These are phyloP conservation scores for Kernera saxatilis DNA, from an alignment of 345 rosid genomes.

Conservation along the genomic window DNA sequence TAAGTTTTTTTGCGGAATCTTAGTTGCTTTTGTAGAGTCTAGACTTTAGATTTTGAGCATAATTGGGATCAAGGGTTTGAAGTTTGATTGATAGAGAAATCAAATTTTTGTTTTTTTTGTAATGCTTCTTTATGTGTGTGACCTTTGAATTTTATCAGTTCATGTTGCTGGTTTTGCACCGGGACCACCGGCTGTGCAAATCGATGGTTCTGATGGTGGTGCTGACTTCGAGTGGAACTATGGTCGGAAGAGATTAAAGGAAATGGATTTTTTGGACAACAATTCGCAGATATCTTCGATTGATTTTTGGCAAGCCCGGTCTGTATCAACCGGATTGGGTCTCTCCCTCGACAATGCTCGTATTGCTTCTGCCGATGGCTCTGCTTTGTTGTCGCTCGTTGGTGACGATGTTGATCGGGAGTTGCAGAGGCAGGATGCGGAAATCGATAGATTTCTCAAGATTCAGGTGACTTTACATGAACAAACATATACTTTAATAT, in stretches of 20 bases:
- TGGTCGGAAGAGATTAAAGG: constrained; percentile 55
- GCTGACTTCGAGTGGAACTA: constrained; percentile 55
- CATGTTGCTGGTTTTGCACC: constrained; percentile 81
- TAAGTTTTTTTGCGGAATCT: too few species aligned
- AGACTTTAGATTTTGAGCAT: not conserved
- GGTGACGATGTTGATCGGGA: constrained; percentile 63
- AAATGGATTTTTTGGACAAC: constrained; percentile 65
- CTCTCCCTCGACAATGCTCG: constrained; percentile 66
- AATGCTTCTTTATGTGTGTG: not conserved
- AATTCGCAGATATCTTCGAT: constrained; percentile 70
- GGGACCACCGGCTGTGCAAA: constrained; percentile 45
- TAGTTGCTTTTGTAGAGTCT: not conserved
- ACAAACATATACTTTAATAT: not conserved
- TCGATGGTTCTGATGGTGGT: constrained; percentile 45
- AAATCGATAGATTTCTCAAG: constrained; percentile 70
- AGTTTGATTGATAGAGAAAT: not conserved
- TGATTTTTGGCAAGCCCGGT: constrained; percentile 58
- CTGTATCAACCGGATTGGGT: constrained; percentile 85
- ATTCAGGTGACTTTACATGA: constrained; percentile 43
- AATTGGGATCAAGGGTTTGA: not conserved
- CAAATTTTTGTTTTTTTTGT: not conserved
- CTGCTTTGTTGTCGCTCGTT: constrained; percentile 52
- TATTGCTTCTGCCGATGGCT: constrained; percentile 54
- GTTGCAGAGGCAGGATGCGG: constrained; percentile 61
- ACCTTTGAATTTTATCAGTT: constrained; percentile 38